These are phyloP conservation scores for Tolypocladium ovalisporum DNA, from an alignment of 2,329 filamentous ascomycete genomes.

Conservation along the genomic window DNA sequence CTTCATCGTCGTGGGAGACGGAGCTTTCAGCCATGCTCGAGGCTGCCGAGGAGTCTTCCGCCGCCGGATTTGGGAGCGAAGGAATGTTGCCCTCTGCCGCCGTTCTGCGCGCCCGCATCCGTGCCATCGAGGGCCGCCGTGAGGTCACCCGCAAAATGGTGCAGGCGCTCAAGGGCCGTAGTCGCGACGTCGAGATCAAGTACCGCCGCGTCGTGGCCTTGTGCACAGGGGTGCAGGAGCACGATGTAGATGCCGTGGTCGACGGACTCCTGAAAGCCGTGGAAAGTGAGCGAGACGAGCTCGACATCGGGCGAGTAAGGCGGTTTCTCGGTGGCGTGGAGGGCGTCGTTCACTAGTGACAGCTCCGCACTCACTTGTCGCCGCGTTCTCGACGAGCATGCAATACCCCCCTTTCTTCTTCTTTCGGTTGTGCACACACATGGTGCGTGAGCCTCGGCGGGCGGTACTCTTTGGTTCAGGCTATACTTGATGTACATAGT, in stretches of 20 bases:
- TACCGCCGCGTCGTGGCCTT: conserved; percentile 82
- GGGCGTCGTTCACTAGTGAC: conserved; percentile 36
- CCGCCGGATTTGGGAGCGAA: conserved; percentile 24
- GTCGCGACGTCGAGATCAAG: conserved; percentile 74
- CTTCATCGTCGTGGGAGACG: conserved; percentile 39
- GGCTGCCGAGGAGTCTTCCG: conserved; percentile 24
- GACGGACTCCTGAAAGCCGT: conserved; percentile 76
- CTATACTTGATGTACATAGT: neutral
- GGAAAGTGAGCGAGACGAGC: conserved; percentile 70
- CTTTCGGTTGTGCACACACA: neutral
- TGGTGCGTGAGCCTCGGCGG: neutral
- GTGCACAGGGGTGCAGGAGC: conserved; percentile 71
- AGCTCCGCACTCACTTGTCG: neutral
- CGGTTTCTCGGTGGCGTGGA: conserved; percentile 75
- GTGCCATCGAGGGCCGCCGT: conserved; percentile 61
- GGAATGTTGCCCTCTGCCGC: conserved; percentile 45
- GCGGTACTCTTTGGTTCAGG: neutral
- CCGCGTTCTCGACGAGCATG: neutral
- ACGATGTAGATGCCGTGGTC: conserved; percentile 69
- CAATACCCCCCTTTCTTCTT: neutral
- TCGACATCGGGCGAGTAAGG: conserved; percentile 66
- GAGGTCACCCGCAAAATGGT: conserved; percentile 56
- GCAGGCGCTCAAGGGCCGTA: conserved; percentile 62
- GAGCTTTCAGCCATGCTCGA: conserved; percentile 38
- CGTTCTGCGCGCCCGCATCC: conserved; percentile 55